A percentile compares a stretch with the other conserved stretches of the same genome.
phyloP scores from a whole-genome alignment of 495 filamentous ascomycete species.

The Ramalina intermedia region DNA sequence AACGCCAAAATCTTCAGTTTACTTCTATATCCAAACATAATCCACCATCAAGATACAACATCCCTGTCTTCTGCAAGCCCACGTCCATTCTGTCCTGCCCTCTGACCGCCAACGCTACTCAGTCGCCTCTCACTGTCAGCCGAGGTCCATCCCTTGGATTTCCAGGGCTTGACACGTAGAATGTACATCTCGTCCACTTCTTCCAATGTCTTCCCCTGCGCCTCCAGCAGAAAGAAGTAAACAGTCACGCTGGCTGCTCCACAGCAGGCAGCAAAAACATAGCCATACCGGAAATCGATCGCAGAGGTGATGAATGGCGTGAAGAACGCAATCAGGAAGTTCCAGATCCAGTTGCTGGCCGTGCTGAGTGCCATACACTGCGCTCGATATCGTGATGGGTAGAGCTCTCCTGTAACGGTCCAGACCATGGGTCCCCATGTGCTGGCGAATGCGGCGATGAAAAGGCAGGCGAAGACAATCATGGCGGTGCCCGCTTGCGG shows the following conservation, averaged over 20 bases:
- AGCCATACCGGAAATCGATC: conserved; percentile 66
- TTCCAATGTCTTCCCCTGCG: conserved; percentile 52
- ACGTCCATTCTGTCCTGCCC: too few relatives aligned
- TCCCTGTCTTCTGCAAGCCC: too few relatives aligned
- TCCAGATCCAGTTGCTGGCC: conserved; percentile 78
- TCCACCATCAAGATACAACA: too few relatives aligned
- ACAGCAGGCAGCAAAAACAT: conserved; percentile 63
- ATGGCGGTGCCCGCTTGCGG: conserved; percentile 52
- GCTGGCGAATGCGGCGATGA: conserved; percentile 42
- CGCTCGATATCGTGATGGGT: conserved; percentile 62
- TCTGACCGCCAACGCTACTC: too few relatives aligned
- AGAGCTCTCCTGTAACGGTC: conserved; percentile 51
- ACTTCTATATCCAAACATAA: too few relatives aligned
- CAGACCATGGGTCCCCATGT: conserved; percentile 81
- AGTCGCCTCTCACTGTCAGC: too few relatives aligned
- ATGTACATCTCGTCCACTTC: conserved; percentile 82
- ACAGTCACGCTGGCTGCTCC: conserved; percentile 48
- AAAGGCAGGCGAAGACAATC: conserved; percentile 67
- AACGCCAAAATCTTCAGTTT: too few relatives aligned
- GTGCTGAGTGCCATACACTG: conserved; percentile 65
- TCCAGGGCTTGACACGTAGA: conserved; percentile 51
- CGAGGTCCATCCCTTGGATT: conserved; percentile 21
- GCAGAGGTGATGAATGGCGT: conserved; percentile 57
- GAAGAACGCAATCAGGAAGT: conserved; percentile 78
- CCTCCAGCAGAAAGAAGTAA: conserved; percentile 70